Evolutionary conservation across 192 early-diverging fungal genomes (phyloP).

Genomic region (Coemansia javaensis): DNA sequence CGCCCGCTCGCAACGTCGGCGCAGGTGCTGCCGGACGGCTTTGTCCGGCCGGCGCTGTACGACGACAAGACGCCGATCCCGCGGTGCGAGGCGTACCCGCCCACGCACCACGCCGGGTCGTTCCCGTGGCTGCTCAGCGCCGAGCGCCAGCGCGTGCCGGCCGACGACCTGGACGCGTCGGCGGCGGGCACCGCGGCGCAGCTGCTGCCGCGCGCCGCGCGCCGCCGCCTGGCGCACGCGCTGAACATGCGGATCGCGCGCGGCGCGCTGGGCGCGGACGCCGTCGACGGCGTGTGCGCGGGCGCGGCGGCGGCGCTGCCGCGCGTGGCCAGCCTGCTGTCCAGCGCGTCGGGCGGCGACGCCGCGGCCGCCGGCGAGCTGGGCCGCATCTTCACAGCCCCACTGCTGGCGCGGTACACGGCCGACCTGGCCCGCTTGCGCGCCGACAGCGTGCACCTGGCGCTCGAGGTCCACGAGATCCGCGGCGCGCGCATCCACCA

Average conservation of each 20-base stretch:
- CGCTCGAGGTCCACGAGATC: slow-evolving; percentile 14
- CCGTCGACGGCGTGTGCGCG: slow-evolving; percentile 22
- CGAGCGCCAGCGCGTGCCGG: slow-evolving; percentile 38
- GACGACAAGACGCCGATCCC: slow-evolving; percentile 34
- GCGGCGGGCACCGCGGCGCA: neutral
- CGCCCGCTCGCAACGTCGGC: slow-evolving; percentile 27
- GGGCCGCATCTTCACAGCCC: slow-evolving; percentile 13
- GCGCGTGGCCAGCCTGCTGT: slow-evolving; percentile 23
- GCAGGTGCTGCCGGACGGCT: slow-evolving; percentile 26
- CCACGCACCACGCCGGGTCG: slow-evolving; percentile 20
- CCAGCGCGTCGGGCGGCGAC: slow-evolving; percentile 12
- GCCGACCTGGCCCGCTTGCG: slow-evolving; percentile 28
- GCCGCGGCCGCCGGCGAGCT: slow-evolving; percentile 12
- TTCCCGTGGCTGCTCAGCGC: slow-evolving; percentile 49
- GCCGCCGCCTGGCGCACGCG: slow-evolving; percentile 21
- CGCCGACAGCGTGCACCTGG: slow-evolving; percentile 25
- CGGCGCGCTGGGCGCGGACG: slow-evolving; percentile 24
- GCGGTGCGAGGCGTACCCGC: slow-evolving; percentile 27
- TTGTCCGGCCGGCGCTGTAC: slow-evolving; percentile 28
- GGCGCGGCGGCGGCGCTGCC: slow-evolving; percentile 28
- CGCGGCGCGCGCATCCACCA: slow-evolving; percentile 19
- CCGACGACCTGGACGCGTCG: slow-evolving; percentile 22
- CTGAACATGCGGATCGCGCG: slow-evolving; percentile 41
- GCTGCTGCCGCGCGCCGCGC: slow-evolving; percentile 17
- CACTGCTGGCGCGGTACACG: slow-evolving; percentile 25